Conservation (phyloP, 148 eudicot species). For the Fagopyrum tataricum region DNA sequence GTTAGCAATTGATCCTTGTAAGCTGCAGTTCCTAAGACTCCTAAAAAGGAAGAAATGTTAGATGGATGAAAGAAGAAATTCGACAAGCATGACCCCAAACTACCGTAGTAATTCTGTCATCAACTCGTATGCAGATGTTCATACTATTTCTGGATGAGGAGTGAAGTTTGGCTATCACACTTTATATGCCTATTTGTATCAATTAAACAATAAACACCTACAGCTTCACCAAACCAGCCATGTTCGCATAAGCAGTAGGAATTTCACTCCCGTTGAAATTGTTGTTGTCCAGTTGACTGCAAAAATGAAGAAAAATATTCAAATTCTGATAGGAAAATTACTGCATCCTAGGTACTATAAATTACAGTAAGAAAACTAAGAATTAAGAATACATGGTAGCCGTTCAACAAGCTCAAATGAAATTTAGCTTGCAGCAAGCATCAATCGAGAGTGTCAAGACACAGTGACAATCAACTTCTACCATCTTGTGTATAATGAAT, state of each 20-base stretch:
- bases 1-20: slow-evolving; percentile 66
- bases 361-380: too few relatives aligned
- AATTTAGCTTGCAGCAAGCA: too few relatives aligned
- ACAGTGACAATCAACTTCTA: too few relatives aligned
- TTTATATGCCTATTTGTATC: too few relatives aligned
- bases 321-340: not conserved
- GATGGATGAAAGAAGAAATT: not conserved
- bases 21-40: slow-evolving; percentile 81
- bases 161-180: not conserved
- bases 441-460: too few relatives aligned
- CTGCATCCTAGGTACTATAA: not conserved
- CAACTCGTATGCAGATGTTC: not conserved
- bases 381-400: too few relatives aligned
- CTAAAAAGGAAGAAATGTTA: slow-evolving; percentile 25
- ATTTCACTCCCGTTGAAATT: slow-evolving; percentile 31
- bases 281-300: slow-evolving; percentile 67
- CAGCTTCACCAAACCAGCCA: slow-evolving; percentile 36
- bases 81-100: too few relatives aligned
- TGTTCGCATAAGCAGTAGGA: slow-evolving; percentile 43
- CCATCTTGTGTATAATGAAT: too few relatives aligned
- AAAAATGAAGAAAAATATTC: not conserved
- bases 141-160: not conserved
- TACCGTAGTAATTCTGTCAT: too few relatives aligned
- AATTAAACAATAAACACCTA: slow-evolving; percentile 18
- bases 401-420: too few relatives aligned